Evolutionary conservation across 805 yeast species (phyloP), one percentile per base, ranked within the genome.

Genomic region (Ogataea pignaliae): DNA sequence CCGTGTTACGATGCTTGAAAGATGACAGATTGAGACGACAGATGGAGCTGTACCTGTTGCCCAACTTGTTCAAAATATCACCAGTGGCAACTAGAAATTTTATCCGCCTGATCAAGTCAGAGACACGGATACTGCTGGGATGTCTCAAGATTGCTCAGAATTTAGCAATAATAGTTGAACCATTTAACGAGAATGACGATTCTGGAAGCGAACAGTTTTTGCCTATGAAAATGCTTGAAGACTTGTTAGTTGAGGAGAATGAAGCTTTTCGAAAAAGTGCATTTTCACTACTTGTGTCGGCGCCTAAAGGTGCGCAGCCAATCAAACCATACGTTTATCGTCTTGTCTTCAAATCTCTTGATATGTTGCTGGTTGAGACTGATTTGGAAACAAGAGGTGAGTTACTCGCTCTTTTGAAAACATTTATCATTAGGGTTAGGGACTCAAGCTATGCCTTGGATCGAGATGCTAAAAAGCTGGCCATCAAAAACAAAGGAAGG

Each of bases 361-460:
- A 75, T 29, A 63, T 73, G 3, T 71, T 82, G 48, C 73, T 84
- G 45, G 69, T 75, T n/a, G 95, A 86, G 46, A 69, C 76, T 15
- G 79, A 83, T 44, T 71, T 87, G 13, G 90, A 85, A 47, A 70
- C 77, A 1, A 70, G 97, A 56, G 82, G 81, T 50, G 81, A 78
- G 37, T 78, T 86, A 41, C 69, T 71, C 26, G 80, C 91, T 3
- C 56, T 78, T 14, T 63, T 89, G 44, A 74, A 83, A 43, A 78
- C 73, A 44, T 81, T 89, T 50, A 57, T 88, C 11, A 61, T 72
- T 28, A 70, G 97, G 52, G 62, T 86, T 14, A 73, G 85, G 51
- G 93, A 84, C 42, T 85, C 90, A 0, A 64, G 83, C 1, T 80
- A 83, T 58, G 75, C 81, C 0, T 51, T 78, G 21, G 56, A 72